A percentile compares a stretch with the other conserved stretches of the same genome.
These are phyloP conservation scores for Auxenochlorella protothecoides DNA, from an alignment of 139 green algal species.

Conservation along the genomic window DNA sequence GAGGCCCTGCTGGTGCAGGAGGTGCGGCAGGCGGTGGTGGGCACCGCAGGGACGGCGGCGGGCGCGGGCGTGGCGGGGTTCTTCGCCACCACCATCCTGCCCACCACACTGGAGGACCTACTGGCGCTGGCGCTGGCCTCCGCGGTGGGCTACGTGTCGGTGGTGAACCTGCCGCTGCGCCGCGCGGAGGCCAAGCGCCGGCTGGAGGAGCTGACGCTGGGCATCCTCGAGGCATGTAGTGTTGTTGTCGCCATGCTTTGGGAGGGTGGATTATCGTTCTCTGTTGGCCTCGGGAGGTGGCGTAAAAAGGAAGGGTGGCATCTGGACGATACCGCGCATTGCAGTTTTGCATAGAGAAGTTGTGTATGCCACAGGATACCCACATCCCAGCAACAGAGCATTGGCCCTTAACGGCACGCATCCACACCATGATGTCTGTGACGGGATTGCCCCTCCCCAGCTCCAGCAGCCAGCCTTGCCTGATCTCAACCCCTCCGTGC, in stretches of 20 bases:
- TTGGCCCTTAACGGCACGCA: no score
- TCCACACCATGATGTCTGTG: no score
- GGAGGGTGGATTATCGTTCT: neutral
- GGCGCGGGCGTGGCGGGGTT: constrained; percentile 28
- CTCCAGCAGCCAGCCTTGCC: neutral
- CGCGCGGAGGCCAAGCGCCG: constrained; percentile 76
- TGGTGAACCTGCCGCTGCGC: constrained; percentile 77
- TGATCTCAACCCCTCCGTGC: neutral
- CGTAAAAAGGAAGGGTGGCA: neutral
- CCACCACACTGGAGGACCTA: constrained; percentile 68
- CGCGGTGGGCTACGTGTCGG: constrained; percentile 53
- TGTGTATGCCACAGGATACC: neutral
- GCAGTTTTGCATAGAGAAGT: neutral
- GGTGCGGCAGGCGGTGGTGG: constrained; percentile 62
- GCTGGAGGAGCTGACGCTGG: constrained; percentile 37
- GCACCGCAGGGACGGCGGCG: constrained; percentile 48
- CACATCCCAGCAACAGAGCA: no score
- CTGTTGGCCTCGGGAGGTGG: neutral
- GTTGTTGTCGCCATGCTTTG: no score
- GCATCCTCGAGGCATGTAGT: constrained; percentile 32
- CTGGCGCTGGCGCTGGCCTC: constrained; percentile 48
- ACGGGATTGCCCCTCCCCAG: no score
- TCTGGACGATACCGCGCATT: neutral
- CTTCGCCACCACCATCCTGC: constrained; percentile 48
- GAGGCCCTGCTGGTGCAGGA: constrained; percentile 65